Percentiles rank a stretch among this genome's conserved stretches.
These are phyloP conservation scores for Paragyromitra xinjiangensis DNA, from an alignment of 495 filamentous ascomycete genomes.

Conservation along the genomic window DNA sequence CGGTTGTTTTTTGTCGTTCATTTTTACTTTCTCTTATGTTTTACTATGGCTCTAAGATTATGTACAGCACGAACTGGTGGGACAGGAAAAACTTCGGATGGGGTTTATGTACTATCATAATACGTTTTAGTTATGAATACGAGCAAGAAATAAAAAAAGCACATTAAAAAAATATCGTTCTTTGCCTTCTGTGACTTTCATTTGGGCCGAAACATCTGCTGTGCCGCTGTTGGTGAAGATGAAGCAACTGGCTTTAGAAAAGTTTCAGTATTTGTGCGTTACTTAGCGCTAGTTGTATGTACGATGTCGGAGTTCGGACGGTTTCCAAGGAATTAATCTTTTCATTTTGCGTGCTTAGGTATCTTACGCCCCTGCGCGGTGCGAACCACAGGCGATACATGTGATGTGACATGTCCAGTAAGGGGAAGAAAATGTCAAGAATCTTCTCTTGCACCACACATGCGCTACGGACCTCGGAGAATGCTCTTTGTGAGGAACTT, in stretches of 20 bases:
- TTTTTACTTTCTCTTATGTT: conserved; percentile 38
- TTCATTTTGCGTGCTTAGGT: conserved; percentile 1
- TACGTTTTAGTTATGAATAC: conserved; percentile 31
- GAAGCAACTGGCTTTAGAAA: conserved; percentile 5
- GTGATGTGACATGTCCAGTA: conserved; percentile 35
- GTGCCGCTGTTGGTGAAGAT: background rate
- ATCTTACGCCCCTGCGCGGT: background rate
- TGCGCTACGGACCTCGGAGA: conserved; percentile 18
- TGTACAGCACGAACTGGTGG: conserved; percentile 42
- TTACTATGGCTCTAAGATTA: conserved; percentile 36
- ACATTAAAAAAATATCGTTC: conserved; percentile 28
- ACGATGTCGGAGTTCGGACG: conserved; percentile 29
- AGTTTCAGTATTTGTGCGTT: conserved; percentile 15
- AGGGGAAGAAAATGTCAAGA: conserved; percentile 16
- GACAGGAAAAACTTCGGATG: conserved; percentile 21
- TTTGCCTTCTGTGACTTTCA: conserved; percentile 4
- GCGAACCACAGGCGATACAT: conserved; percentile 30
- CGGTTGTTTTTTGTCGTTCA: conserved; percentile 11
- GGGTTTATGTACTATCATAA: conserved; percentile 36
- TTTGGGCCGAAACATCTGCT: conserved; percentile 32
- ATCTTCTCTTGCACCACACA: conserved; percentile 8
- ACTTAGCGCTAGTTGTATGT: conserved; percentile 17
- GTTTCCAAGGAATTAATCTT: conserved; percentile 26
- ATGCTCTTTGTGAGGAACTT: conserved; percentile 1
- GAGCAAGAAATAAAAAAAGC: conserved; percentile 27